These are phyloP conservation scores for Hibiscus mutabilis DNA, from an alignment of 345 rosid species.

Conservation along the genomic window DNA sequence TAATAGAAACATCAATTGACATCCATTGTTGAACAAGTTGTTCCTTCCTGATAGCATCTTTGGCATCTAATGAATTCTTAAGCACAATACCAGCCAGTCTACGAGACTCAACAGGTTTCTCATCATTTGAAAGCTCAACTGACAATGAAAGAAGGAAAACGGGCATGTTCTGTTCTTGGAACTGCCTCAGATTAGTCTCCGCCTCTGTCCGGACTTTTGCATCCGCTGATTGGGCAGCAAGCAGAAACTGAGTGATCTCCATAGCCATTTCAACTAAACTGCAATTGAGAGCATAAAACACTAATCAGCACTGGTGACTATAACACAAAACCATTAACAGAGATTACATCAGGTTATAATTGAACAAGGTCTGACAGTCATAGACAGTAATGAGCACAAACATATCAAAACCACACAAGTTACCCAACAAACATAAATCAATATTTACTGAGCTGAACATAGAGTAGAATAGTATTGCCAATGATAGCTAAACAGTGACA, in stretches of 20 bases:
- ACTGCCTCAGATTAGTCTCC: constrained; percentile 58
- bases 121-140: constrained; percentile 71
- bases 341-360: background rate
- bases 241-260: constrained; percentile 77
- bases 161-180: constrained; percentile 82
- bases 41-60: constrained; percentile 59
- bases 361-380: background rate
- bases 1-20: constrained; percentile 45
- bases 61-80: constrained; percentile 87
- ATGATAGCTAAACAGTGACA: background rate
- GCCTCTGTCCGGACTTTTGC: constrained; percentile 72
- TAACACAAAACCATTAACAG: background rate
- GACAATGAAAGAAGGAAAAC: constrained; percentile 64
- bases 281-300: constrained; percentile 9
- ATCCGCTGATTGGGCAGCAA: constrained; percentile 81
- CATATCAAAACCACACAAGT: background rate
- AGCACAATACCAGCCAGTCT: constrained; percentile 86
- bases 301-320: background rate
- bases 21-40: constrained; percentile 74
- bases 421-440: background rate
- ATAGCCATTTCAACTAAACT: constrained; percentile 55
- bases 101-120: constrained; percentile 75
- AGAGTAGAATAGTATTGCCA: background rate
- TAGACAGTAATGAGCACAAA: background rate
- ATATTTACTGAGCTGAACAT: background rate